These are phyloP conservation scores for Candolleomyces eurysporus DNA, from an alignment of 768 basidiomycete species.

Conservation along the genomic window DNA sequence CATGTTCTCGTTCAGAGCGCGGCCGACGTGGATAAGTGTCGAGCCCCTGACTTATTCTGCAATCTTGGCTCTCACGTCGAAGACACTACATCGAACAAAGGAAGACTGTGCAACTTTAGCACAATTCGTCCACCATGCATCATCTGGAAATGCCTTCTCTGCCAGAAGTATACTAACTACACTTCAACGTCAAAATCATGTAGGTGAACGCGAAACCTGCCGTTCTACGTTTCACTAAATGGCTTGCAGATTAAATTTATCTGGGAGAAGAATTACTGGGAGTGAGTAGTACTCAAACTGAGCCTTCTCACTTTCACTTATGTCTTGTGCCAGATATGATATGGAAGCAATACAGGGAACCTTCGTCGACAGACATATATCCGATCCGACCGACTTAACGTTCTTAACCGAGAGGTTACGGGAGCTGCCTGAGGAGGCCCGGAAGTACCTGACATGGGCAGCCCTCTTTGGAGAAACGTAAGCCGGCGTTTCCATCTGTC, in stretches of 20 bases:
- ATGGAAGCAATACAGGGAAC: constrained; percentile 55
- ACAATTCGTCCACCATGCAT: constrained; percentile 52
- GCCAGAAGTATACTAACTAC: constrained; percentile 63
- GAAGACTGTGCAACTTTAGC: constrained; percentile 56
- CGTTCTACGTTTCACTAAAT: background rate
- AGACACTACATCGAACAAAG: constrained; percentile 56
- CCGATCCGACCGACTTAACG: constrained; percentile 61
- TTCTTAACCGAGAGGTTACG: constrained; percentile 60
- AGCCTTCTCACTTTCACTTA: background rate
- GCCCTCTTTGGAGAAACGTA: constrained; percentile 72
- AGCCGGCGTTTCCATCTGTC: background rate
- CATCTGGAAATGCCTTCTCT: constrained; percentile 70
- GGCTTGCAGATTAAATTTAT: constrained; percentile 56
- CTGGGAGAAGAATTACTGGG: constrained; percentile 65
- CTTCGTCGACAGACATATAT: constrained; percentile 47
- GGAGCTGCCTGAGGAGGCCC: constrained; percentile 61
- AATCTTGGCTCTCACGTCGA: constrained; percentile 57
- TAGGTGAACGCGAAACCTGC: constrained; percentile 25
- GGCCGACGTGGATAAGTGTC: constrained; percentile 65
- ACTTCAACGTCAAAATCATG: constrained; percentile 61
- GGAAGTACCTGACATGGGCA: constrained; percentile 69
- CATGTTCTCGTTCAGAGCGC: constrained; percentile 58
- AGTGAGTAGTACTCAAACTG: constrained; percentile 36
- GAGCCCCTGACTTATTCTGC: constrained; percentile 59
- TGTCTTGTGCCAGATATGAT: constrained; percentile 42